Evolutionary conservation across 768 basidiomycete genomes (phyloP), one percentile per base, ranked within the genome.

Genomic region (Kwoniella sp.): DNA sequence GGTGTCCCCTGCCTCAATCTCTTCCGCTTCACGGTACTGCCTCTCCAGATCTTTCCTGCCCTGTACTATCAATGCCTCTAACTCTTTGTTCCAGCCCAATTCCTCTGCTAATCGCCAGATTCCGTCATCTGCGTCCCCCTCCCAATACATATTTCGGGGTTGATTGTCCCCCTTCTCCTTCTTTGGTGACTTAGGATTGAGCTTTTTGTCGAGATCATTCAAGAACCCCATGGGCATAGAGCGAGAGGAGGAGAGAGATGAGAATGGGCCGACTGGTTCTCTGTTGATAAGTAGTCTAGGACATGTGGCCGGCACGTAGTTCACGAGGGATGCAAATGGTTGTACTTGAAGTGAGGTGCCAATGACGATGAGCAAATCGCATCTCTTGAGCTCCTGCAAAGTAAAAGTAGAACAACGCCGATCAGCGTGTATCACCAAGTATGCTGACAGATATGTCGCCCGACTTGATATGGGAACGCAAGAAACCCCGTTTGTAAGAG

Each of bases 201-300:
- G 13, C 12, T 15, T 44, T 22, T 53, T 26, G n/a, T 49, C 27
- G 9, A n/a, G 24, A 15, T 27, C 52, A 21, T 7, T 27, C 25
- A 58, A 22, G 1, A 58, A 46, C 10, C 27, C 46, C 13, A 29
- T 48, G 44, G 17, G 46, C 44, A 40, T 30, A 9, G 22, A 47
- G 29, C n/a, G 7, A 13, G 12, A 19, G 7, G 50, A 55, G 13
- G 54, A n/a, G 13, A 46, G 53, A 56, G 50, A 15, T 36, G 36
- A 27, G 65, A 77, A 69, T 54, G 68, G 63, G 0, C 92, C 92
- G 1, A 91, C 94, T 1, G 79, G 79, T 63, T 95, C 92, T 48
- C 92, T 83, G 77, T 96, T 96, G 80, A 98, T 87, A 29, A 97
- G 84, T n/a, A 95, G 84, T 1, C 94, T 88, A 2, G 90, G 91